These are phyloP conservation scores for Fusarium sp. DNA, from an alignment of 2,329 filamentous ascomycete genomes.

Conservation along the genomic window DNA sequence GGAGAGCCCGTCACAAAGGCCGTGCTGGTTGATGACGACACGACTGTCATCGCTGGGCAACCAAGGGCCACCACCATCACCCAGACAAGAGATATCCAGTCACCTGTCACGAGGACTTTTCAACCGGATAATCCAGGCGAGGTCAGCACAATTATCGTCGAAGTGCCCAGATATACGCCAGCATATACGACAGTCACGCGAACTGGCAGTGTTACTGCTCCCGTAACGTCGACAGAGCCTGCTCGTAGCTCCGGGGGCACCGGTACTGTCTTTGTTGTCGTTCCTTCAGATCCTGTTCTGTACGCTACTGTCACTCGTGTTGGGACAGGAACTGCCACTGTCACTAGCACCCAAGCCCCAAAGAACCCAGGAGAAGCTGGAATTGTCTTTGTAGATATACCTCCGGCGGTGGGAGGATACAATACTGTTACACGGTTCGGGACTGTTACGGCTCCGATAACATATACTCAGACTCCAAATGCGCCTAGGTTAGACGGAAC, in stretches of 20 bases:
- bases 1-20: neutral
- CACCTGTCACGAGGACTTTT: neutral
- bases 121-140: neutral
- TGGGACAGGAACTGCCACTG: neutral
- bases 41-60: neutral
- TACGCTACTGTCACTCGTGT: slow-evolving; percentile 6
- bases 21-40: neutral
- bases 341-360: neutral
- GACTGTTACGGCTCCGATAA: neutral
- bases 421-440: neutral
- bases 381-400: neutral
- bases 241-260: neutral
- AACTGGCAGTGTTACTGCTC: fast-evolving
- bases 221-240: neutral
- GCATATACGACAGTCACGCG: neutral
- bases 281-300: neutral
- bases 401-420: fast-evolving
- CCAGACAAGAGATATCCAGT: neutral
- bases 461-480: neutral
- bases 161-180: neutral
- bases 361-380: neutral
- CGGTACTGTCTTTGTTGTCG: neutral
- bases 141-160: neutral
- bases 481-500: neutral
- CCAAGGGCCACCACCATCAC: neutral